Conservation (phyloP, 345 rosid species). For the Durio zibethinus region DNA sequence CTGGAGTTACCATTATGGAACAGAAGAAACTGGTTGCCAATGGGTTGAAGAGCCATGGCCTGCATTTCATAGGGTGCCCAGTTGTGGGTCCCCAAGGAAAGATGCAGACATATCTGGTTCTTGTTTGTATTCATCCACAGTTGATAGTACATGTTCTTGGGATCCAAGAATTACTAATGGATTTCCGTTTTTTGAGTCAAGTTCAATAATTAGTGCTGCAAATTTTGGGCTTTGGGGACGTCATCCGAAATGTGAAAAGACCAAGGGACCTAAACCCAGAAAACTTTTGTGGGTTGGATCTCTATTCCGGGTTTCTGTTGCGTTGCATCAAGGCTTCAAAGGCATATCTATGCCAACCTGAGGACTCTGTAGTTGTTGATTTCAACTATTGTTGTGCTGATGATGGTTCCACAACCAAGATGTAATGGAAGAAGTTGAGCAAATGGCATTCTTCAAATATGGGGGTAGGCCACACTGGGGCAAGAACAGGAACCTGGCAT, state of each 20-base stretch:
- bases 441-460: slow-evolving; percentile 71
- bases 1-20: slow-evolving; percentile 43
- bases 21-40: slow-evolving; percentile 57
- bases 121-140: slow-evolving; percentile 64
- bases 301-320: slow-evolving; percentile 61
- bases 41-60: slow-evolving; percentile 64
- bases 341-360: slow-evolving; percentile 74
- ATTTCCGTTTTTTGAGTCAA: slow-evolving; percentile 72
- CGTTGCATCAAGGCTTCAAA: slow-evolving; percentile 72
- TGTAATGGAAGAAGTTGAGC: slow-evolving; percentile 85
- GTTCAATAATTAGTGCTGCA: slow-evolving; percentile 54
- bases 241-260: slow-evolving; percentile 56
- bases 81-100: slow-evolving; percentile 78
- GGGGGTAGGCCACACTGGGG: slow-evolving; percentile 92
- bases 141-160: slow-evolving; percentile 62
- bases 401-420: slow-evolving; percentile 61
- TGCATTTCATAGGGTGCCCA: slow-evolving; percentile 72
- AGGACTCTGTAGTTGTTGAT: slow-evolving; percentile 77
- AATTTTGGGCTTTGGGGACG: slow-evolving; percentile 49
- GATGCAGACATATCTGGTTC: slow-evolving; percentile 81
- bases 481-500: slow-evolving; percentile 70
- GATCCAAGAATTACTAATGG: slow-evolving; percentile 65
- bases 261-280: slow-evolving; percentile 57
- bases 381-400: slow-evolving; percentile 69
- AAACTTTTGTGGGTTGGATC: slow-evolving; percentile 66